Percentiles rank a stretch among this genome's conserved stretches.
Conservation (phyloP, 176 grass and related monocot genomes). For the Tuctoria greenei region DNA sequence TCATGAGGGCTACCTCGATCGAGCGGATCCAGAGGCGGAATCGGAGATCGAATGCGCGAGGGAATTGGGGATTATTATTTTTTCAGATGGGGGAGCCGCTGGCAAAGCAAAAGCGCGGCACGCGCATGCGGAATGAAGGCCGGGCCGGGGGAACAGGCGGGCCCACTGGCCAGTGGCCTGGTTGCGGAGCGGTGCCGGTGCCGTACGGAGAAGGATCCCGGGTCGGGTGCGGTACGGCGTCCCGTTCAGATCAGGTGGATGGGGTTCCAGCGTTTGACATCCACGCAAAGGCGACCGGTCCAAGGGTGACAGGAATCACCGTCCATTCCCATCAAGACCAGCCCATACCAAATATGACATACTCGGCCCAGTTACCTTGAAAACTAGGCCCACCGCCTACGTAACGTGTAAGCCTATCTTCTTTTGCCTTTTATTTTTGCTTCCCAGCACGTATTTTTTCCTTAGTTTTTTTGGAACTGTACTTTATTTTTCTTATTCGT, state of each 20-base stretch:
- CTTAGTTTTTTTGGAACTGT: too few species aligned
- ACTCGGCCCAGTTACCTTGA: too few species aligned
- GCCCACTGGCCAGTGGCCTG: neutral
- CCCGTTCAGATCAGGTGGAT: neutral
- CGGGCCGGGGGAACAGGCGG: neutral
- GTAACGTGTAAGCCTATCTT: too few species aligned
- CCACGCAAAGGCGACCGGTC: neutral
- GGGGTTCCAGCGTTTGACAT: neutral
- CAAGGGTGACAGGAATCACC: too few species aligned
- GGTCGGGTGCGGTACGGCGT: neutral
- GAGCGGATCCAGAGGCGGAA: constrained; percentile 7
- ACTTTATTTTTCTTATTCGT: too few species aligned
- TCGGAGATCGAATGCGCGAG: neutral
- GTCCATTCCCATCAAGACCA: too few species aligned
- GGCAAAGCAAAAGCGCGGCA: neutral
- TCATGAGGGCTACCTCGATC: constrained; percentile 21
- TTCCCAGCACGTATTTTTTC: too few species aligned
- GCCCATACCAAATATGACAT: too few species aligned
- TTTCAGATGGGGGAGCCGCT: neutral
- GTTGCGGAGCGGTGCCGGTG: neutral
- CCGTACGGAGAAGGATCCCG: constrained; percentile 1
- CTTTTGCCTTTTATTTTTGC: too few species aligned
- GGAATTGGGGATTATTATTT: neutral
- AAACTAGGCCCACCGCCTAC: too few species aligned
- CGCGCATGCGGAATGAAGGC: constrained; percentile 11